Base-by-base conservation (phyloP, 331 rosid species). In the Arachis monticola region DNA sequence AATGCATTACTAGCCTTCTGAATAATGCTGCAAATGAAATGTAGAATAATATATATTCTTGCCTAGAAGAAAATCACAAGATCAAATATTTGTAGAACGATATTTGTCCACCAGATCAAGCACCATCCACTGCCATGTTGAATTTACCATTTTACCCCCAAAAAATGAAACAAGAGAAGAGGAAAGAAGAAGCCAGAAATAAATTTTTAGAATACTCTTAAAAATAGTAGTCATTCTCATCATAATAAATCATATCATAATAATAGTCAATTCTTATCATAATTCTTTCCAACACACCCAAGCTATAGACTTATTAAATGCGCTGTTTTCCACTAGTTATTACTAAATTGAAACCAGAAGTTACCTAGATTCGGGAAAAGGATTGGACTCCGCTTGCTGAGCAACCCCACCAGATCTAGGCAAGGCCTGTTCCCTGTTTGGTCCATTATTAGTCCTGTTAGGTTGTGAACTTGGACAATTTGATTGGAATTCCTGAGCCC, bases 331-430 rank as follows among this genome's bases (percentile, higher is more conserved):
- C 31, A 66, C 35, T 63, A 48, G 40, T 56, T 47, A 40, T 51
- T 45, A 57, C 59, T n/a, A 44, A 73, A 35, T 52, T 38, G 51
- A 72, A 65, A 40, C 45, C 12, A 73, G 2, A 45, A 46, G 63
- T 82, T 85, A 93, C 98, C 97, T 91, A 74, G 97, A 89, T 77
- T 89, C 93, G 30, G 93, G 80, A 85, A 83, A 85, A 42, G 76
- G 57, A 57, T 80, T 74, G 56, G 88, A 69, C 76, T 91, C 90
- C 40, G 81, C 87, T 66, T 74, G 80, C 47, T 60, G 81, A 75
- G 86, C 73, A 87, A 50, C 82, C 67, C 47, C 65, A 68, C 77
- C 90, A 58, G 68, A 77, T 70, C 85, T 74, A 71, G 84, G 78
- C 44, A 70, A 66, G 72, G 70, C 77, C 72, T 65, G 73, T 74